Percentiles rank a stretch among this genome's conserved stretches.
Conservation (phyloP, 1,284 basidiomycete genomes). For the Sphagnurus paluster region DNA sequence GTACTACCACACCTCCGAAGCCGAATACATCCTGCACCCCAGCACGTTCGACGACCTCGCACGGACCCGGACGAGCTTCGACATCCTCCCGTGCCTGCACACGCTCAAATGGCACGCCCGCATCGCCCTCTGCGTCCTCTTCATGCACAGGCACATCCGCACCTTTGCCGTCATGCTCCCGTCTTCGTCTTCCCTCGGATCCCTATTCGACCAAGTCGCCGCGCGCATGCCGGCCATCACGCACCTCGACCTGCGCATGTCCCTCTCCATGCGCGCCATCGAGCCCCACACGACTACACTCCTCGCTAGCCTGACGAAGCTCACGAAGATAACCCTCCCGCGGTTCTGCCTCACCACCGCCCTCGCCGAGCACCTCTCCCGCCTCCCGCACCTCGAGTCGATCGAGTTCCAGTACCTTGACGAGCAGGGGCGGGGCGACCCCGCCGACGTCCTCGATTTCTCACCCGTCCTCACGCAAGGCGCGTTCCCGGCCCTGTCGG, state of each 20-base stretch:
- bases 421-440: slow-evolving; percentile 42
- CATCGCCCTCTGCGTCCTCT: slow-evolving; percentile 33
- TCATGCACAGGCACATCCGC: slow-evolving; percentile 40
- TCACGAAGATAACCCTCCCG: slow-evolving; percentile 51
- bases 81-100: slow-evolving; percentile 56
- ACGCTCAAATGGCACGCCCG: slow-evolving; percentile 40
- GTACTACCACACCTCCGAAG: too few species aligned
- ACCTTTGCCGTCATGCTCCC: slow-evolving; percentile 28
- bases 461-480: slow-evolving; percentile 42
- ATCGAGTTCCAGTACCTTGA: slow-evolving; percentile 51
- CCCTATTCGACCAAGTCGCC: slow-evolving; percentile 50
- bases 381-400: slow-evolving; percentile 40
- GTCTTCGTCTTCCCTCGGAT: slow-evolving; percentile 6
- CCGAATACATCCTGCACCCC: slow-evolving; percentile 20
- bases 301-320: slow-evolving; percentile 39
- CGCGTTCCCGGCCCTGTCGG: slow-evolving; percentile 54
- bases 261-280: slow-evolving; percentile 35
- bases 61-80: slow-evolving; percentile 48
- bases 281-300: slow-evolving; percentile 38
- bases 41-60: slow-evolving; percentile 54
- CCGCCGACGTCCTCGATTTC: slow-evolving; percentile 43
- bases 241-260: slow-evolving; percentile 42
- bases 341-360: slow-evolving; percentile 49
- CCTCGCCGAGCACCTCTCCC: slow-evolving; percentile 47
- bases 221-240: slow-evolving; percentile 53